Base-by-base conservation (phyloP, 176 grass and related monocot species). In the Paspalum notatum region DNA sequence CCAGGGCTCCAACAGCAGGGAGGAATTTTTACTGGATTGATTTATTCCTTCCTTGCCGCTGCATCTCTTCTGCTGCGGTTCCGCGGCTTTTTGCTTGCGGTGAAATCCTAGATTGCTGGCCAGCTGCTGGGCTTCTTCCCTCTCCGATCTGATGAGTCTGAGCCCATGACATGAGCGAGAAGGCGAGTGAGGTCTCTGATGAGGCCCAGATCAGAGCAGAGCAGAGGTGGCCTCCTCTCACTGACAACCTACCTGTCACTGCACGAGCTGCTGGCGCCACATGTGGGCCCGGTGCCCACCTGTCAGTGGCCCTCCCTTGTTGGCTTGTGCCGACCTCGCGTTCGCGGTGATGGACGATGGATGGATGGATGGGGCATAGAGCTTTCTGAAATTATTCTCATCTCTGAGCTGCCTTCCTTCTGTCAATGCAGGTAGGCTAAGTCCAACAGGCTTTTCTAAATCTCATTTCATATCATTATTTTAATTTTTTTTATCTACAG, bases 21-120 rank as follows among this genome's bases (percentile, higher is more conserved):
- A 3, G 39, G 78, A 74, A 81, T 46, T 87, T 64, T 82, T 51
- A 70, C 53, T 47, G 72, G 72, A 70, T 32, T n/a, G n/a, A n/a
- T n/a, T n/a, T n/a, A n/a, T n/a, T n/a, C n/a, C n/a, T 76, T 62
- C 64, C 72, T 76, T 71, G 37, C 37, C 45, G 63, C 8, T 21
- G 63, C 53, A 27, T 71, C 27, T 32, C 27, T n/a, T n/a, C n/a
- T 44, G 39, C 17, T 5, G 18, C 8, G 4, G 22, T 25, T 18
- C 5, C 9, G 7, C 27, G 4, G 50, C 40, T 51, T 75, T 24
- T 81, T 40, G 55, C 86, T 78, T 83, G 74, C 80, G 50, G 74
- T 79, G 59, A 78, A 74, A 79, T 67, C 74, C 47, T n/a, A n/a
- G n/a, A 69, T 38, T 72, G 39, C 40, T 38, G 47, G 48, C 13